Percentiles rank a stretch among this genome's conserved stretches.
Evolutionary conservation across 768 basidiomycete genomes (phyloP).

Genomic region (Omphalotus guepiniiformis): DNA sequence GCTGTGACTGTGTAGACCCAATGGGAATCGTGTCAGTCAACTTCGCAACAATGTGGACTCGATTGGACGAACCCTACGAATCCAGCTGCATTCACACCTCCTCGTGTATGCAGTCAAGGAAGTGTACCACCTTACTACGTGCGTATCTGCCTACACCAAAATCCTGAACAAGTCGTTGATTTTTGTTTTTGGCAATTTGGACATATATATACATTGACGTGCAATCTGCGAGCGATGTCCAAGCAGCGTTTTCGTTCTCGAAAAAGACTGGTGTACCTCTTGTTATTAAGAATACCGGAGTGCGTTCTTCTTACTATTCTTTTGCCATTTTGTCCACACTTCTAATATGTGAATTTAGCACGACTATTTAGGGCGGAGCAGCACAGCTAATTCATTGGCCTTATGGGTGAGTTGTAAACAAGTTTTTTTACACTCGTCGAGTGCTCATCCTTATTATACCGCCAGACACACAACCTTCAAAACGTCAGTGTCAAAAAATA

Average conservation of each 20-base stretch:
- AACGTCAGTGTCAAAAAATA: too few relatives aligned
- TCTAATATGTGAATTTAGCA: conserved; percentile 10
- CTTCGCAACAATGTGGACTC: too few relatives aligned
- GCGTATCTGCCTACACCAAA: neutral
- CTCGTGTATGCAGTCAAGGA: neutral
- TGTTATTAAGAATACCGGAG: conserved; percentile 23
- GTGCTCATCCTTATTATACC: neutral
- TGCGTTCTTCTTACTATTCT: conserved; percentile 4
- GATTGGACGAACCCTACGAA: conserved; percentile 1
- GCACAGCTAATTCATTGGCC: conserved; percentile 16
- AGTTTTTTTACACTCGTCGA: neutral
- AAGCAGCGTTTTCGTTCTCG: conserved; percentile 21
- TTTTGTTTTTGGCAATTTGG: too few relatives aligned
- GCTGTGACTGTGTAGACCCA: too few relatives aligned
- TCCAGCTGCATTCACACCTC: neutral
- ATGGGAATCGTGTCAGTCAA: too few relatives aligned
- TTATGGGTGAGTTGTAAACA: conserved; percentile 15
- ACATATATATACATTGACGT: neutral
- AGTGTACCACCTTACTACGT: conserved; percentile 2
- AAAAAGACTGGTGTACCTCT: conserved; percentile 15
- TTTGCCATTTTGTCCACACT: too few relatives aligned
- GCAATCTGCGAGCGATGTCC: conserved; percentile 13
- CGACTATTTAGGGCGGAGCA: conserved; percentile 23
- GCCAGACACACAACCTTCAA: neutral
- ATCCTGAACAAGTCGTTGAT: too few relatives aligned